Evolutionary conservation across 2,329 filamentous ascomycete genomes (phyloP).

Genomic region (Cryphonectria radicalis): DNA sequence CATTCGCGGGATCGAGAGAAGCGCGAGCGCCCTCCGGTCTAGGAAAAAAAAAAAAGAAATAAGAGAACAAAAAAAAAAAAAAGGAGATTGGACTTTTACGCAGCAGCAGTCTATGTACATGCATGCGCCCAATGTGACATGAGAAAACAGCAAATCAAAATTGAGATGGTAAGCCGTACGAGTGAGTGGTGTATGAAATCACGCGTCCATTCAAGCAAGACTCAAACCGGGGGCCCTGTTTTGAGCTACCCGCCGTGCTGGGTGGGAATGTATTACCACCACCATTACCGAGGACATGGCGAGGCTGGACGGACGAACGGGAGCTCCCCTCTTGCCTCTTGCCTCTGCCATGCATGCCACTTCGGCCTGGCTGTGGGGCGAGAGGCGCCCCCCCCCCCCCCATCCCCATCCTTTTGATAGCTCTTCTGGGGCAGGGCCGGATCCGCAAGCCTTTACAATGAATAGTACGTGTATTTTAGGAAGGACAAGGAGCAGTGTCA

Average conservation of each 20-base stretch:
- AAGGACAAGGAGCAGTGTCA: background rate
- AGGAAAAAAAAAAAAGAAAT: too few relatives aligned
- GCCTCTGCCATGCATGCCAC: background rate
- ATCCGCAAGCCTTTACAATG: background rate
- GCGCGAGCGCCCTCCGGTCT: background rate
- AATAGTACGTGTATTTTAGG: background rate
- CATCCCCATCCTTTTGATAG: background rate
- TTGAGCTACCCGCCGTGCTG: background rate
- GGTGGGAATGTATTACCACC: background rate
- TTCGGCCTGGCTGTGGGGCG: background rate
- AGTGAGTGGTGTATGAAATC: background rate
- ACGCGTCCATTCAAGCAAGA: background rate
- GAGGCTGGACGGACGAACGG: constrained; percentile 13
- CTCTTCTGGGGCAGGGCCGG: constrained; percentile 2
- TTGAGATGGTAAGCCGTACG: background rate
- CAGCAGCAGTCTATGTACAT: background rate
- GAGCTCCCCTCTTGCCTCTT: background rate
- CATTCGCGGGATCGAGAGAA: constrained; percentile 15
- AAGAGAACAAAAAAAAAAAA: too few relatives aligned
- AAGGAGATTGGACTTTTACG: background rate
- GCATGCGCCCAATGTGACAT: background rate
- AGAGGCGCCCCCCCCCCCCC: background rate
- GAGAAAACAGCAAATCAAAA: background rate
- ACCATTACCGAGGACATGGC: constrained; percentile 10
- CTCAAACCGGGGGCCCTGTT: background rate